These are phyloP conservation scores for Beauveria australis DNA, from an alignment of 2,329 filamentous ascomycete genomes.

Conservation along the genomic window DNA sequence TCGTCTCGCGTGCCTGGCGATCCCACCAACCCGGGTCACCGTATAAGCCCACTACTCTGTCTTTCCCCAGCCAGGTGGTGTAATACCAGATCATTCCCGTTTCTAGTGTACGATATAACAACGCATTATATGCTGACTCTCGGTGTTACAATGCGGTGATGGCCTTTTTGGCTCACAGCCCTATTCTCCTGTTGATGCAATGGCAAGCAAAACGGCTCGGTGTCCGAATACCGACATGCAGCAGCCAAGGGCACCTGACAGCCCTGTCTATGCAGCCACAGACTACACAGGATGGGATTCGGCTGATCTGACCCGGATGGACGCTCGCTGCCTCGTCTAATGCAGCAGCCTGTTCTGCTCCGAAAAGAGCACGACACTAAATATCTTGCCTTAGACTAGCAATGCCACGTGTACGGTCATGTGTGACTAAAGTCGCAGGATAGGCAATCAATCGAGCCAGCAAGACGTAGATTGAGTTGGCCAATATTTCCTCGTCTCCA, in stretches of 20 bases:
- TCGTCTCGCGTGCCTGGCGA: slow-evolving; percentile 7
- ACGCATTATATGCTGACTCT: neutral
- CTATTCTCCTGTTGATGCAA: neutral
- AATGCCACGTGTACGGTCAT: neutral
- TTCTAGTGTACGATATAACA: neutral
- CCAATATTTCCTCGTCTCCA: no score
- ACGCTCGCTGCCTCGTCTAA: neutral
- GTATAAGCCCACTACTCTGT: neutral
- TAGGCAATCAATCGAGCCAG: neutral
- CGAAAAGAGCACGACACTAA: neutral
- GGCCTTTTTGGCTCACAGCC: neutral
- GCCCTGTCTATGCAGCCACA: neutral
- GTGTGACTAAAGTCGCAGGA: neutral
- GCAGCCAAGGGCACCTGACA: neutral
- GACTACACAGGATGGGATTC: neutral
- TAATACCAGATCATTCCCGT: slow-evolving; percentile 3
- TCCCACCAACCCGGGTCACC: neutral
- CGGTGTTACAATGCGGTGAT: neutral
- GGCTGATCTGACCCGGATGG: slow-evolving; percentile 1
- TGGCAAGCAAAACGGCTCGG: neutral
- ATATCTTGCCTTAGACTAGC: neutral
- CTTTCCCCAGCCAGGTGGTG: neutral
- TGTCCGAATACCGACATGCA: neutral
- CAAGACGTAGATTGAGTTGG: neutral
- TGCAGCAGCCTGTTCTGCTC: neutral